Evolutionary conservation across 768 basidiomycete genomes (phyloP).

Genomic region (Lactifluus echinatus): DNA sequence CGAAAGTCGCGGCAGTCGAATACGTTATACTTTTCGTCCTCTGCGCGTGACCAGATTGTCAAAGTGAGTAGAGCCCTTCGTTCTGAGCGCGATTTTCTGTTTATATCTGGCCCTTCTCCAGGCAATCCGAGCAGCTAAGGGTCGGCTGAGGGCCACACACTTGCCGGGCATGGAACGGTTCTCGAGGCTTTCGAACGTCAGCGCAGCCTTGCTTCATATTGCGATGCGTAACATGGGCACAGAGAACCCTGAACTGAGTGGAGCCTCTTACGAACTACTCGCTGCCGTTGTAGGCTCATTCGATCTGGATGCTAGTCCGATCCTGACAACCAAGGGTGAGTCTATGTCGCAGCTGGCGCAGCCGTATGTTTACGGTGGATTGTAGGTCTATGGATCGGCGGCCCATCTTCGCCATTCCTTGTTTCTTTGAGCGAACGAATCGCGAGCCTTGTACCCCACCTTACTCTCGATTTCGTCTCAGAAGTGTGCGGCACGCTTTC

Average conservation of each 20-base stretch:
- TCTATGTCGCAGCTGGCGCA: neutral
- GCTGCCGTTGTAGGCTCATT: slow-evolving; percentile 68
- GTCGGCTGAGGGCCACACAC: slow-evolving; percentile 49
- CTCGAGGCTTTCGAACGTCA: slow-evolving; percentile 74
- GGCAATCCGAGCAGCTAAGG: slow-evolving; percentile 72
- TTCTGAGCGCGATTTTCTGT: neutral
- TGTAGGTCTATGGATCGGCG: slow-evolving; percentile 44
- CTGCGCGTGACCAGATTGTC: slow-evolving; percentile 59
- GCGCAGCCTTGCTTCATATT: slow-evolving; percentile 79
- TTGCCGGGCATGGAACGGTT: slow-evolving; percentile 51
- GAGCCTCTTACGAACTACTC: slow-evolving; percentile 72
- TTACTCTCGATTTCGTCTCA: slow-evolving; percentile 84
- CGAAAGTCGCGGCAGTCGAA: slow-evolving; percentile 61
- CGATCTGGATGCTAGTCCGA: slow-evolving; percentile 65
- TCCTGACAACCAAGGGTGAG: slow-evolving; percentile 63
- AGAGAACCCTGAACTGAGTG: slow-evolving; percentile 67
- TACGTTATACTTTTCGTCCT: slow-evolving; percentile 70
- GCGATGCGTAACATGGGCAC: slow-evolving; percentile 72
- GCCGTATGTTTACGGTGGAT: neutral
- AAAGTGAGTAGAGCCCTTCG: slow-evolving; percentile 39
- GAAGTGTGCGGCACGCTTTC: slow-evolving; percentile 68
- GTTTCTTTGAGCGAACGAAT: slow-evolving; percentile 61
- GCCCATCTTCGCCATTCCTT: slow-evolving; percentile 41
- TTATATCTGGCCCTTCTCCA: slow-evolving; percentile 24
- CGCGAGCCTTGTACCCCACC: slow-evolving; percentile 63